Conservation (phyloP, 441 rosid genomes). For the Pelargonium myrrhifolium region DNA sequence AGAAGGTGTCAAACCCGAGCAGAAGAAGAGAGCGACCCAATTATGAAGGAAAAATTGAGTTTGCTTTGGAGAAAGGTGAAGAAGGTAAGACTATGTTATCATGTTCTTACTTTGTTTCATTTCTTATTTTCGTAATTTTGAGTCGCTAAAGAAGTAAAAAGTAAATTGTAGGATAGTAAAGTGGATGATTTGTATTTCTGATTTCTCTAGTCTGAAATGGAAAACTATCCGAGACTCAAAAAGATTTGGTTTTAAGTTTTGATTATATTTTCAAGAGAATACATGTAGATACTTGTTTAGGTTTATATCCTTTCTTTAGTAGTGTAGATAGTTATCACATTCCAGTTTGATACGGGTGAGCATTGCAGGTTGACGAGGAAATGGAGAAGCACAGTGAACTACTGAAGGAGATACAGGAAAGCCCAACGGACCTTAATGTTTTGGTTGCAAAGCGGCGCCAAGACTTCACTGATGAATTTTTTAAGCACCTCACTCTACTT, state of each 20-base stretch:
- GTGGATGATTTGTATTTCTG: neutral
- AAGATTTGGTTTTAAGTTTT: neutral
- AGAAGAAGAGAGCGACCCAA: slow-evolving; percentile 45
- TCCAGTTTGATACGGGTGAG: slow-evolving; percentile 21
- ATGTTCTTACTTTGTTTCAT: neutral
- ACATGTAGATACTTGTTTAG: slow-evolving; percentile 16
- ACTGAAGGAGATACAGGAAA: slow-evolving; percentile 68
- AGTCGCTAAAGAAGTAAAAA: neutral
- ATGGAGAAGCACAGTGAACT: slow-evolving; percentile 73
- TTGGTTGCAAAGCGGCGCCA: slow-evolving; percentile 59
- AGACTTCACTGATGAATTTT: slow-evolving; percentile 77
- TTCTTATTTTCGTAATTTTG: neutral
- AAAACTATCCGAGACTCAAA: neutral
- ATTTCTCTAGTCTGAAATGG: neutral
- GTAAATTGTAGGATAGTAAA: neutral
- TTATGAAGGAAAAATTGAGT: slow-evolving; percentile 42
- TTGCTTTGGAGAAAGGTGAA: slow-evolving; percentile 57
- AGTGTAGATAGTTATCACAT: slow-evolving; percentile 9
- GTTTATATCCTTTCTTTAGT: slow-evolving; percentile 26
- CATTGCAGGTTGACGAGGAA: slow-evolving; percentile 81
- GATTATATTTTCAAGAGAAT: neutral
- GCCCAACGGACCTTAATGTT: slow-evolving; percentile 69
- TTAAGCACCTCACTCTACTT: slow-evolving; percentile 50
- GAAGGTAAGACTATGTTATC: slow-evolving; percentile 38
- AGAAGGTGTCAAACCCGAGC: slow-evolving; percentile 52